Evolutionary conservation across 371 early-diverging fungal species (phyloP), one percentile per base, ranked within the genome.

Genomic region (Gilbertella persicaria): DNA sequence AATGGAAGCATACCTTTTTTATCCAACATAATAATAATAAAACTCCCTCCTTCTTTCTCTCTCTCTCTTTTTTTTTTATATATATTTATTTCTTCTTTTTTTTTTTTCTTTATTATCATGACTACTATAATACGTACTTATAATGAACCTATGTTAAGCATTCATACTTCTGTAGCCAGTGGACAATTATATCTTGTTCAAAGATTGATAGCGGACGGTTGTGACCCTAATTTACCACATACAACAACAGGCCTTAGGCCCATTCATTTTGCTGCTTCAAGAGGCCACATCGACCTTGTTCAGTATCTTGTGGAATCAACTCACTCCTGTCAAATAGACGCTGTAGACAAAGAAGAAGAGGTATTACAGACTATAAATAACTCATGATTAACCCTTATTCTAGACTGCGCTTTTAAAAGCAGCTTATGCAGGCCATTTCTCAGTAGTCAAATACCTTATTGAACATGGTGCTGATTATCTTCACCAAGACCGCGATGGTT

Each of bases 321-420:
- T 66, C 40, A 47, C 14, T 23, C 4, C 73, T 82, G 24, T 79
- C 82, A 16, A 53, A 80, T 87, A 5, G 88, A 89, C 56, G 44
- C 75, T 5, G 56, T 55, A n/a, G 87, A 91, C 47, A 66, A 63
- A 16, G 86, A 85, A 57, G 78, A 73, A 53, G 91, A 86, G 77
- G 87, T 79, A 71, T 5, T 28, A 9, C 4, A 23, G 63, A 41
- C 6, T 6, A 16, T 24, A 9, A 8, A 39, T 41, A 21, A 10
- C 13, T 26, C 4, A 26, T 39, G 19, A 45, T 54, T 5, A 25
- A 43, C 35, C 33, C 14, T 46, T 20, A 14, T 36, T 29, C 19
- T 62, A 87, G 85, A 89, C 91, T 16, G 79, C 90, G 7, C 66
- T 92, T 5, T 59, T 86, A 30, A 90, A 89, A 58, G 89, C 90